phyloP scores from a whole-genome alignment of 2,329 filamentous ascomycete species.

The Fusarium metavorans region DNA sequence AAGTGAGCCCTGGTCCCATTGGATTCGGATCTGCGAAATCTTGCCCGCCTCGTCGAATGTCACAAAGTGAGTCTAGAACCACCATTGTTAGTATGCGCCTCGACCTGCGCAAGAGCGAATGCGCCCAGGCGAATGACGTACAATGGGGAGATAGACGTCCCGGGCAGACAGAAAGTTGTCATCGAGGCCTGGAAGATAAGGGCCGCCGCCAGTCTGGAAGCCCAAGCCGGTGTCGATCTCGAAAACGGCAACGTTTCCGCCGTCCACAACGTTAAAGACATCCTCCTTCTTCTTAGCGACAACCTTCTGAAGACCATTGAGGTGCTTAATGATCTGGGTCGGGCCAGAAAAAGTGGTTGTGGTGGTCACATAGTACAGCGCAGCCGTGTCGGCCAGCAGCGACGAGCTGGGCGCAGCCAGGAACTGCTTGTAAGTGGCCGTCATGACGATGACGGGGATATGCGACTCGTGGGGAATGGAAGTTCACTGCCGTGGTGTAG shows the following conservation, averaged over 20 bases:
- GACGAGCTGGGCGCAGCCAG: slow-evolving; percentile 74
- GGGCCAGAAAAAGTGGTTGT: slow-evolving; percentile 79
- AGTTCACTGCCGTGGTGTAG: slow-evolving; percentile 9
- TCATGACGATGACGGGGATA: slow-evolving; percentile 49
- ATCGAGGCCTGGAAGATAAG: slow-evolving; percentile 89
- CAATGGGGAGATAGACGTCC: slow-evolving; percentile 82
- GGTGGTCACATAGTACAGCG: slow-evolving; percentile 90
- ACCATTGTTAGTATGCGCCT: slow-evolving; percentile 18
- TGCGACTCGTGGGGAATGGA: slow-evolving; percentile 27
- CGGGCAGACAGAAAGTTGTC: slow-evolving; percentile 94
- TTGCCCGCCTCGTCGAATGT: slow-evolving; percentile 81
- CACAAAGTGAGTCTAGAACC: slow-evolving; percentile 83
- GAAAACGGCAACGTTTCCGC: slow-evolving; percentile 77
- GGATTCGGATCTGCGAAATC: slow-evolving; percentile 88
- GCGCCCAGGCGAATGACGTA: slow-evolving; percentile 61
- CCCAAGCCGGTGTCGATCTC: slow-evolving; percentile 88
- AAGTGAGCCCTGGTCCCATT: slow-evolving; percentile 95
- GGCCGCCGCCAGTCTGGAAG: slow-evolving; percentile 83
- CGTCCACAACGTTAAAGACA: slow-evolving; percentile 80
- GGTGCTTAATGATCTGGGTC: slow-evolving; percentile 84
- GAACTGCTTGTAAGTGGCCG: slow-evolving; percentile 76
- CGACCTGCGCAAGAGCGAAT: not conserved
- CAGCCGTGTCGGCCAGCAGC: slow-evolving; percentile 73
- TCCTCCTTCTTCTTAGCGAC: slow-evolving; percentile 87
- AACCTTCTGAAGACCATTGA: slow-evolving; percentile 76